These are phyloP conservation scores for Scutellaria galericulata DNA, from an alignment of 257 asterid species.

Conservation along the genomic window DNA sequence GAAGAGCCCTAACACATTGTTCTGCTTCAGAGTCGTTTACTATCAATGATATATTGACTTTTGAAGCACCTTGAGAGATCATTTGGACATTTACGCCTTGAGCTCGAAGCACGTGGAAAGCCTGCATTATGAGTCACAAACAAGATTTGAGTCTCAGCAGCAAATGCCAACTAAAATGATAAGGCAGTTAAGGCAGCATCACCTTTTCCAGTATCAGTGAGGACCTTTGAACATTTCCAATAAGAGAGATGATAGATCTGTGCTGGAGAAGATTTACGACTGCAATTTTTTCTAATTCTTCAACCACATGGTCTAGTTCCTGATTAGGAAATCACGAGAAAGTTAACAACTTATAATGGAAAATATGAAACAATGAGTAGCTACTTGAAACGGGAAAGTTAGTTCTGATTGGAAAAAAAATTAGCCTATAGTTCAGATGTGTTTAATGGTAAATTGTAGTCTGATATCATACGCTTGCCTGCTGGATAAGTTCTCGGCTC, in stretches of 20 bases:
- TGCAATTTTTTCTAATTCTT: constrained; percentile 40
- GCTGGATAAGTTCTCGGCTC: constrained; percentile 95
- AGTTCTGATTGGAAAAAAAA: not conserved
- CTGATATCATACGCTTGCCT: constrained; percentile 66
- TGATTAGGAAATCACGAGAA: constrained; percentile 8
- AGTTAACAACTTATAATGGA: constrained; percentile 6
- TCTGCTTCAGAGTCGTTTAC: constrained; percentile 90
- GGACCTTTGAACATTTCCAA: constrained; percentile 41
- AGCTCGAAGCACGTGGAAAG: constrained; percentile 71
- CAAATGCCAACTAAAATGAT: not conserved
- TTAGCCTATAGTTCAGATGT: not conserved
- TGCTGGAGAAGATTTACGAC: constrained; percentile 40
- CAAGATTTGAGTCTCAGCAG: not conserved
- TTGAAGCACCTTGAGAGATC: constrained; percentile 95
- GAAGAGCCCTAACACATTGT: constrained; percentile 80
- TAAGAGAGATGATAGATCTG: constrained; percentile 39
- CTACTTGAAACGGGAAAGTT: constrained; percentile 22
- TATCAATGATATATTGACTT: constrained; percentile 83
- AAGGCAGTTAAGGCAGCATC: constrained; percentile 1
- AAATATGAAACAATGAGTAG: not conserved
- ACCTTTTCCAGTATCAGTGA: constrained; percentile 39
- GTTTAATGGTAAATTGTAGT: constrained; percentile 28
- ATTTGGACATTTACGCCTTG: constrained; percentile 81
- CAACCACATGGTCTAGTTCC: constrained; percentile 41
- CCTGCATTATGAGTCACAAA: constrained; percentile 47